A percentile compares a stretch with the other conserved stretches of the same genome.
Conservation (phyloP, 768 basidiomycete genomes). For the Boletus sensibilis region DNA sequence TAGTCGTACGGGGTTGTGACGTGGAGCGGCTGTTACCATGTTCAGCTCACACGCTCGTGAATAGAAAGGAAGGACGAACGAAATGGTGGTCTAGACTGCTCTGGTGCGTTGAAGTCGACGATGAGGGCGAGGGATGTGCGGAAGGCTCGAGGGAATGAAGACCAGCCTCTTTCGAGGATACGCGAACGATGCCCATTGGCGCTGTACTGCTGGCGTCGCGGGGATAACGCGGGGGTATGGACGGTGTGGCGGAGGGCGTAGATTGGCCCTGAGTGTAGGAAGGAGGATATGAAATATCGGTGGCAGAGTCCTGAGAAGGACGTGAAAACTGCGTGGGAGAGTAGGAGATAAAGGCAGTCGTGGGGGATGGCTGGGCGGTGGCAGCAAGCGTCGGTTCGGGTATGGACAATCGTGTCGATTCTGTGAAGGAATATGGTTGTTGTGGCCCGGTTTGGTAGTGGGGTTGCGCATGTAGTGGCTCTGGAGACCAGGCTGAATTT, state of each 20-base stretch:
- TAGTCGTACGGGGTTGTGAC: conserved; percentile 86
- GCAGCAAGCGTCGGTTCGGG: conserved; percentile 32
- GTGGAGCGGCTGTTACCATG: conserved; percentile 58
- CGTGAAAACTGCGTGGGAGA: conserved; percentile 34
- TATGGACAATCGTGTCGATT: conserved; percentile 32
- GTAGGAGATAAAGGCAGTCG: conserved; percentile 32
- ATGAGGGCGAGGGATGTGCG: conserved; percentile 43
- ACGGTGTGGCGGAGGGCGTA: conserved; percentile 23
- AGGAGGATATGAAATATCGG: conserved; percentile 40
- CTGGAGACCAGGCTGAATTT: conserved; percentile 39
- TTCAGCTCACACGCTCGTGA: conserved; percentile 43
- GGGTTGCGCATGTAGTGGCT: conserved; percentile 35
- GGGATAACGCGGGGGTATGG: conserved; percentile 46
- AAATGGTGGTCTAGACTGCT: conserved; percentile 36
- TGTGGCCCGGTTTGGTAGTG: conserved; percentile 23
- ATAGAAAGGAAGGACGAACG: conserved; percentile 20
- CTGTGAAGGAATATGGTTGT: conserved; percentile 26
- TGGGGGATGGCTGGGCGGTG: conserved; percentile 28
- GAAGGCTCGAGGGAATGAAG: conserved; percentile 27
- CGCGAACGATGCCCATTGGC: conserved; percentile 33
- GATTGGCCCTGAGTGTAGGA: conserved; percentile 27
- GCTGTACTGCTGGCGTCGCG: conserved; percentile 46
- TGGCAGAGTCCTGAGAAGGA: conserved; percentile 31
- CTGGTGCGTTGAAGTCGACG: conserved; percentile 40
- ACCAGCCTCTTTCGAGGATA: conserved; percentile 28